Evolutionary conservation across 345 rosid genomes (phyloP).

Genomic region (Clausena lansium): DNA sequence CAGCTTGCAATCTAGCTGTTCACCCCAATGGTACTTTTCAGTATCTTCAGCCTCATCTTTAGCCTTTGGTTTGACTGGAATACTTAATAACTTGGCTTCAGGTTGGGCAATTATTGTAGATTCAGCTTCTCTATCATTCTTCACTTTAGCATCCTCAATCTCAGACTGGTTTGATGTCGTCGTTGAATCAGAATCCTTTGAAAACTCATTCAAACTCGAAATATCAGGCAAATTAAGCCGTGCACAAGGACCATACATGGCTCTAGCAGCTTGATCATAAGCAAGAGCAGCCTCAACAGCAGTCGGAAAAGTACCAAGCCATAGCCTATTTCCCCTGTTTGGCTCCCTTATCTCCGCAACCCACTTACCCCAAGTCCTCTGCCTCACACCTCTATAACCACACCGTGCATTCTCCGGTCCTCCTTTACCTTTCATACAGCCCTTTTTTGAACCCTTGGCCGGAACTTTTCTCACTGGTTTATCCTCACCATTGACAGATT

Average conservation of each 20-base stretch:
- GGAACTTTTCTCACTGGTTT: slow-evolving; percentile 42
- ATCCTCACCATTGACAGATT: slow-evolving; percentile 23
- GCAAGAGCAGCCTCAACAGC: slow-evolving; percentile 78
- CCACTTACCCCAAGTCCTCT: slow-evolving; percentile 95
- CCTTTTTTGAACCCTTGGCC: slow-evolving; percentile 71
- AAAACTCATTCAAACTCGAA: not conserved
- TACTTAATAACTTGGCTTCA: not conserved
- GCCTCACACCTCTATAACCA: slow-evolving; percentile 77
- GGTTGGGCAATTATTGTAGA: not conserved
- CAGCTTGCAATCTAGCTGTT: not conserved
- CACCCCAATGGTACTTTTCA: slow-evolving; percentile 1
- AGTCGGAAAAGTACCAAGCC: slow-evolving; percentile 83
- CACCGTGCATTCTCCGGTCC: slow-evolving; percentile 69
- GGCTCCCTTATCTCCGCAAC: slow-evolving; percentile 94
- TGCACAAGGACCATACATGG: slow-evolving; percentile 65
- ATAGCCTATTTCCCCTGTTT: slow-evolving; percentile 51
- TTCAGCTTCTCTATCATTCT: slow-evolving; percentile 28
- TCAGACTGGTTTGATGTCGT: slow-evolving; percentile 44
- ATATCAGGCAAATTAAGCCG: slow-evolving; percentile 52
- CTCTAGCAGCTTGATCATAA: slow-evolving; percentile 75
- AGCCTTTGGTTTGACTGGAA: slow-evolving; percentile 8
- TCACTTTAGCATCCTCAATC: slow-evolving; percentile 29
- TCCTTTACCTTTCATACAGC: slow-evolving; percentile 96
- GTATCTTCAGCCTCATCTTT: slow-evolving; percentile 9
- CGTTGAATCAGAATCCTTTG: slow-evolving; percentile 25